Conservation (phyloP, 169 alveolate genomes). For the Hepatocystis sp. region DNA sequence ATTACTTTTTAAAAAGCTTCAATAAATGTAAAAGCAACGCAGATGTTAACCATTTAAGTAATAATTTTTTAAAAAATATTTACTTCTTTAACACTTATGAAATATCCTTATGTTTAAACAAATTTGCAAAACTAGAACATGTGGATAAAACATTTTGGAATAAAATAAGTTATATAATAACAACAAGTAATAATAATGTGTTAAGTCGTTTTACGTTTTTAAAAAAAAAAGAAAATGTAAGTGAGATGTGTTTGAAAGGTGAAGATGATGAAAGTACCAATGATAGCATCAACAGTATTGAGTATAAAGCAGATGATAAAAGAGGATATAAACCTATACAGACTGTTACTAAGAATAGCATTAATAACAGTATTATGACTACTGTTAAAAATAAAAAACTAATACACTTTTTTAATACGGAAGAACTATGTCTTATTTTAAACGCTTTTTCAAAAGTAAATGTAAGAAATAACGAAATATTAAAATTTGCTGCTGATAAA, state of each 20-base stretch:
- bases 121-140: constrained; percentile 26
- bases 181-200: constrained; percentile 14
- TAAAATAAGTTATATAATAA: constrained; percentile 18
- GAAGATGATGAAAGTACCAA: not conserved
- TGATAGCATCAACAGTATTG: not conserved
- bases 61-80: constrained; percentile 28
- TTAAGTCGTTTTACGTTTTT: not conserved
- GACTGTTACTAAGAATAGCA: not conserved
- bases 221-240: not conserved
- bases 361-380: too few relatives aligned
- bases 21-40: constrained; percentile 27
- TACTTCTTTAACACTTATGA: constrained; percentile 31
- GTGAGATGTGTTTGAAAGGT: not conserved
- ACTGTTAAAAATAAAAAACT: not conserved
- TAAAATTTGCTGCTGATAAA: constrained; percentile 39
- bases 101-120: constrained; percentile 55
- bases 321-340: too few relatives aligned
- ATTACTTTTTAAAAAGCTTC: constrained; percentile 41
- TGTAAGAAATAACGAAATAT: constrained; percentile 34
- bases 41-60: constrained; percentile 50
- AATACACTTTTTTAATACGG: constrained; percentile 17
- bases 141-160: constrained; percentile 50
- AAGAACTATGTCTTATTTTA: constrained; percentile 48
- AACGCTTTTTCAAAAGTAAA: constrained; percentile 62
- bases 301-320: not conserved